Base-by-base conservation (phyloP, 2,329 filamentous ascomycete genomes). In the Pseudogymnoascus sp. region DNA sequence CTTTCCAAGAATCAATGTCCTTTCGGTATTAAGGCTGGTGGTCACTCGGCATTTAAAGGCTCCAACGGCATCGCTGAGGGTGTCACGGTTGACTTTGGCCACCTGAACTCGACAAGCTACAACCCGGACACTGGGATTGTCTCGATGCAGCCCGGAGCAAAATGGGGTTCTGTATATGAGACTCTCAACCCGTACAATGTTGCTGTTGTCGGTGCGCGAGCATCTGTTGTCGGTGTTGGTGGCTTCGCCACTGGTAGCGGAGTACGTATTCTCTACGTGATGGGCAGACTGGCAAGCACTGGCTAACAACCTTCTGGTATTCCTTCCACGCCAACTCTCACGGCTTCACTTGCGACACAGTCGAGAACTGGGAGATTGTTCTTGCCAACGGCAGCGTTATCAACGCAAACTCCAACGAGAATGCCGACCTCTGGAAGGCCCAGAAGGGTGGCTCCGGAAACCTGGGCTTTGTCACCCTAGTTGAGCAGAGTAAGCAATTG, bases 361-460 rank as follows among this genome's bases (percentile, higher is more conserved):
- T 84, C 11, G 64, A 77, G 16, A 77, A 78, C 64, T 81, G 72
- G 65, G 78, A 84, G 66, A 74, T 86, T 33, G 82, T 86, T 6
- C 75, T 84, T 0, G 77, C 80, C 6, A 76, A 80, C 65, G 79
- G 81, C 6, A 71, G 73, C 6, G 75, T 84, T 56, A 72, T 81
- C 40, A 79, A 76, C 1, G 82, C 78, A 1, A 80, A 76, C 26
- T 67, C 71, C 2, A 69, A 68, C 0, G 68, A 73, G 8, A 73
- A 85, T 65, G 63, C 75, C 0, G 82, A 85, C 62, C 73, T 86
- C 7, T 85, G 76, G 72, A 75, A 74, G 66, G 81, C 79, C 0
- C 76, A 85, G 5, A 80, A 80, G 63, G 83, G 83, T 8, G 83
- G 82, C 24, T 79, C 80, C 19, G 82, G 79, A 70, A 84, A 82